A percentile compares a stretch with the other conserved stretches of the same genome.
Evolutionary conservation across 768 basidiomycete genomes (phyloP).

Genomic region (Lyophyllum atratum): DNA sequence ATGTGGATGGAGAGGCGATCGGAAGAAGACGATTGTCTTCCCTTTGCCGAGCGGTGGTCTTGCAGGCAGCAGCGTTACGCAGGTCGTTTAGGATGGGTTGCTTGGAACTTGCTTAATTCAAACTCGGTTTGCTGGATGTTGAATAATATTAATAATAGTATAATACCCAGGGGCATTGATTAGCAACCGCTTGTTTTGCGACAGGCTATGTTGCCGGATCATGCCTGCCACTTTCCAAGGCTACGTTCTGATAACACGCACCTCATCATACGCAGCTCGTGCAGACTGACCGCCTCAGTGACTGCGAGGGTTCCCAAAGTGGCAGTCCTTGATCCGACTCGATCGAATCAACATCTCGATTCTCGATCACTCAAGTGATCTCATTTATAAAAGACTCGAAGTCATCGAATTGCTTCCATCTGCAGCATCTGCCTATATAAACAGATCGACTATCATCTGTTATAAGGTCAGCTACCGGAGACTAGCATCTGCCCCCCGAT

Average conservation of each 20-base stretch:
- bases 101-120: neutral
- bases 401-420: neutral
- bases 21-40: constrained; percentile 34
- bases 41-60: constrained; percentile 44
- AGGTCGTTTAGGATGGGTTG: constrained; percentile 2
- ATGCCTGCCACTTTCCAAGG: too few relatives aligned
- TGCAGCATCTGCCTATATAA: too few relatives aligned
- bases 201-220: too few relatives aligned
- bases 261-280: too few relatives aligned
- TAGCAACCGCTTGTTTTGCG: too few relatives aligned
- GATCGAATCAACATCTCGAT: too few relatives aligned
- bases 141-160: too few relatives aligned
- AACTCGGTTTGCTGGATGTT: neutral
- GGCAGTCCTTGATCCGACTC: too few relatives aligned
- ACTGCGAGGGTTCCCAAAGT: constrained; percentile 13
- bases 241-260: too few relatives aligned
- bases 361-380: neutral
- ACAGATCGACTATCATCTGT: too few relatives aligned
- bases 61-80: constrained; percentile 50
- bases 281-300: neutral
- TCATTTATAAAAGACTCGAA: neutral
- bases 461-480: too few relatives aligned
- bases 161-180: too few relatives aligned
- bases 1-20: constrained; percentile 23
- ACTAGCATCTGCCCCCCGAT: neutral